Evolutionary conservation across 2,329 filamentous ascomycete species (phyloP).

Genomic region (Sordariomycetes sp.): DNA sequence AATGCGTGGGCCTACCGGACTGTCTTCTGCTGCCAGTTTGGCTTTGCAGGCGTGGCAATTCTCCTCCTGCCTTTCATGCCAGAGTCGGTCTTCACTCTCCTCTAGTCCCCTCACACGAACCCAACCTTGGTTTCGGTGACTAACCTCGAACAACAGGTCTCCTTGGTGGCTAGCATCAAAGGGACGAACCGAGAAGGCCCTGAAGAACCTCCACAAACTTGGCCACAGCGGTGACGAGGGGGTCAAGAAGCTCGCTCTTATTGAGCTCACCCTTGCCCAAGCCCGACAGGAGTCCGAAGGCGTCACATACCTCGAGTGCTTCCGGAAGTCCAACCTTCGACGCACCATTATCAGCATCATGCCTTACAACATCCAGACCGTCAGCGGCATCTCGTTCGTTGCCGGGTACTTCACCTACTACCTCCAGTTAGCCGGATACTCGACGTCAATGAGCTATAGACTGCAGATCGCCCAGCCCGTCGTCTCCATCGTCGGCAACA

Average conservation of each 20-base stretch:
- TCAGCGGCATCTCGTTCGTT: constrained; percentile 22
- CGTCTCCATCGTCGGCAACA: constrained; percentile 17
- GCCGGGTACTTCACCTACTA: constrained; percentile 28
- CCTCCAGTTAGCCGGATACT: constrained; percentile 27
- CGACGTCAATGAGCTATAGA: constrained; percentile 18
- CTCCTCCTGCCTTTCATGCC: constrained; percentile 14
- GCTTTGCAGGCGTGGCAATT: constrained; percentile 19
- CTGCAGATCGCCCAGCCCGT: constrained; percentile 21
- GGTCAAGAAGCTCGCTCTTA: constrained; percentile 7
- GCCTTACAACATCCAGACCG: constrained; percentile 21
- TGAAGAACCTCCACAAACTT: constrained; percentile 19
- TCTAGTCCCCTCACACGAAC: neutral
- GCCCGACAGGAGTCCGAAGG: constrained; percentile 22
- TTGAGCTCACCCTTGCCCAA: constrained; percentile 18
- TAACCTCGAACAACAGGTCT: constrained; percentile 7
- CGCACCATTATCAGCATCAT: constrained; percentile 17
- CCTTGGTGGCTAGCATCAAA: constrained; percentile 25
- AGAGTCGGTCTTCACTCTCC: neutral
- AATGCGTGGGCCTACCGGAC: constrained; percentile 21
- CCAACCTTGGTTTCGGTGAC: neutral
- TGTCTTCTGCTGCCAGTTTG: constrained; percentile 19
- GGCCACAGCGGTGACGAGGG: constrained; percentile 15
- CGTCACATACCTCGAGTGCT: constrained; percentile 26
- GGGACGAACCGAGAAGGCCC: constrained; percentile 20
- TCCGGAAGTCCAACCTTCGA: constrained; percentile 17